Evolutionary conservation across 441 rosid genomes (phyloP).

Genomic region (Gossypium schwendimanii): DNA sequence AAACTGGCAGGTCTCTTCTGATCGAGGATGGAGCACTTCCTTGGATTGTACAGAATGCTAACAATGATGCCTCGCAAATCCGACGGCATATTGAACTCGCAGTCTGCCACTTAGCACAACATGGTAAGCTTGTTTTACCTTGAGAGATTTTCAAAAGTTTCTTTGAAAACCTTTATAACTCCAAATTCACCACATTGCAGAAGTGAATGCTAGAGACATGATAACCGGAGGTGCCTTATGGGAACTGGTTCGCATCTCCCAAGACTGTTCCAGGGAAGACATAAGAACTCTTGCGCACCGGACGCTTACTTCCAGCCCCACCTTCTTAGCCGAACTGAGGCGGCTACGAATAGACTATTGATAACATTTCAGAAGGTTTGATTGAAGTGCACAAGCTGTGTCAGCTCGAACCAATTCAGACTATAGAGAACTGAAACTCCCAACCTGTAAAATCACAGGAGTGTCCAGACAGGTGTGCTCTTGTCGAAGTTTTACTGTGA

Average conservation of each 20-base stretch:
- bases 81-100: conserved; percentile 92
- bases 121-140: conserved; percentile 39
- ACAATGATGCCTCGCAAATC: conserved; percentile 71
- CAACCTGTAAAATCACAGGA: conserved; percentile 12
- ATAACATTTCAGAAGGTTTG: conserved; percentile 13
- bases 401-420: neutral
- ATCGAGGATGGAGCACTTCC: conserved; percentile 93
- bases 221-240: conserved; percentile 82
- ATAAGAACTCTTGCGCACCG: conserved; percentile 78
- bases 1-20: conserved; percentile 72
- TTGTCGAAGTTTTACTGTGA: conserved; percentile 21
- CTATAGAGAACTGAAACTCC: neutral
- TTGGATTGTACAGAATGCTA: conserved; percentile 96
- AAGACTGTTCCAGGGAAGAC: conserved; percentile 86
- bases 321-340: conserved; percentile 62
- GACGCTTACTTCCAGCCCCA: conserved; percentile 62
- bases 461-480: neutral
- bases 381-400: neutral
- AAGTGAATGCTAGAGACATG: conserved; percentile 89
- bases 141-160: neutral
- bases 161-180: neutral
- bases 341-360: conserved; percentile 52
- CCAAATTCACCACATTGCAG: conserved; percentile 34
- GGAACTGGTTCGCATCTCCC: conserved; percentile 88
- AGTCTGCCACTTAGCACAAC: conserved; percentile 97